These are phyloP conservation scores for Phytophthora citricola DNA, from an alignment of 352 stramenopile species.

Conservation along the genomic window DNA sequence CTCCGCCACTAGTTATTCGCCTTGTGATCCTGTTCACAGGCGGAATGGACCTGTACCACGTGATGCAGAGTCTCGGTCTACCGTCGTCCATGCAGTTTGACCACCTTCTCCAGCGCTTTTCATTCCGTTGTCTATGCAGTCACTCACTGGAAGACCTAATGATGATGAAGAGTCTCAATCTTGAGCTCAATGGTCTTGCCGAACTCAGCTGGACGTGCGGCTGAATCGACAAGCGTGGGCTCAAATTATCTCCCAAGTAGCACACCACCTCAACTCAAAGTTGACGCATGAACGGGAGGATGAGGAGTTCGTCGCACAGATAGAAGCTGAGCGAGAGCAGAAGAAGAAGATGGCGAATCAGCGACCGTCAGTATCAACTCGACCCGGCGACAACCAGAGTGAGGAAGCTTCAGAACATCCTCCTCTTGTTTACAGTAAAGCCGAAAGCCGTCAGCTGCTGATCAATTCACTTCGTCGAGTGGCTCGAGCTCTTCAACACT, in stretches of 20 bases:
- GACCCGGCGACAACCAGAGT: background rate
- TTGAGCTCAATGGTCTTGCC: slow-evolving; percentile 58
- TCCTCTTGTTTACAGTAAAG: background rate
- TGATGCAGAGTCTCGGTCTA: slow-evolving; percentile 60
- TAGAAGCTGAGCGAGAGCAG: slow-evolving; percentile 19
- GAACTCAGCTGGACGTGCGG: slow-evolving; percentile 57
- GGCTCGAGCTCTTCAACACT: slow-evolving; percentile 37
- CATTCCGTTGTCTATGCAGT: slow-evolving; percentile 52
- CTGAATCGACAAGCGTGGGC: slow-evolving; percentile 62
- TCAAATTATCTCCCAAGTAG: slow-evolving; percentile 61
- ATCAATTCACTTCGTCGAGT: slow-evolving; percentile 36
- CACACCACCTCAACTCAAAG: slow-evolving; percentile 47
- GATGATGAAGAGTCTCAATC: slow-evolving; percentile 61
- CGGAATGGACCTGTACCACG: slow-evolving; percentile 61
- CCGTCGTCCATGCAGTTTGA: slow-evolving; percentile 71
- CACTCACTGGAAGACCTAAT: slow-evolving; percentile 69
- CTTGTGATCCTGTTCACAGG: slow-evolving; percentile 73
- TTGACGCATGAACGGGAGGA: slow-evolving; percentile 39
- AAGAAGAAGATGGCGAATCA: slow-evolving; percentile 19
- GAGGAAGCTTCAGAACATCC: background rate
- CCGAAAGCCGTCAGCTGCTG: slow-evolving; percentile 3
- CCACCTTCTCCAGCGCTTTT: slow-evolving; percentile 57
- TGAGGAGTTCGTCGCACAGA: slow-evolving; percentile 41
- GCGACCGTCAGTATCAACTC: slow-evolving; percentile 4
- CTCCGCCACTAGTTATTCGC: slow-evolving; percentile 51